phyloP scores from a whole-genome alignment of 176 grass and related monocot species.

The Rhynchospora pubera region DNA sequence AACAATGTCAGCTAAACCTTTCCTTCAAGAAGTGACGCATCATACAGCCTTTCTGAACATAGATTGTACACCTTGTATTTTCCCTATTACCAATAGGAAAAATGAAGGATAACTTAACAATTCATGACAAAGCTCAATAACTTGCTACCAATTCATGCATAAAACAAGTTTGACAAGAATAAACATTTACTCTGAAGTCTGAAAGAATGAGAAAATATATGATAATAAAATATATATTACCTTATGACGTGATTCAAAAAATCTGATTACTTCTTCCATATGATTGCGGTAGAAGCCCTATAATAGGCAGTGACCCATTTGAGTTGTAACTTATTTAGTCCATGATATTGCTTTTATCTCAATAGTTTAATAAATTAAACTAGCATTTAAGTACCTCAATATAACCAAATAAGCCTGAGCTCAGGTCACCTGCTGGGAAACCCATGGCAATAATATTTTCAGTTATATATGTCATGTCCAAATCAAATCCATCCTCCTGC shows the following conservation, averaged over 20 bases:
- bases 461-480: slow-evolving; percentile 99
- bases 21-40: slow-evolving; percentile 95
- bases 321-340: slow-evolving; percentile 8
- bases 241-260: slow-evolving; percentile 98
- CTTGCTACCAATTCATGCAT: not conserved
- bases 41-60: slow-evolving; percentile 95
- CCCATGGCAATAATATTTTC: slow-evolving; percentile 99
- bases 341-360: not conserved
- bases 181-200: not conserved
- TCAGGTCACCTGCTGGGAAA: slow-evolving; percentile 94
- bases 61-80: slow-evolving; percentile 99
- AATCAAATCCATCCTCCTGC: slow-evolving; percentile 99
- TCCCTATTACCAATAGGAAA: slow-evolving; percentile 43
- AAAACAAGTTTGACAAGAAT: not conserved
- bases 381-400: slow-evolving; percentile 58
- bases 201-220: not conserved
- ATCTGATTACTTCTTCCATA: slow-evolving; percentile 99
- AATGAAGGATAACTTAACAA: not conserved
- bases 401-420: slow-evolving; percentile 98
- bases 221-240: slow-evolving; percentile 32
- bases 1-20: slow-evolving; percentile 42
- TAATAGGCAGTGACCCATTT: slow-evolving; percentile 18
- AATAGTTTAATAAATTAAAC: slow-evolving; percentile 3
- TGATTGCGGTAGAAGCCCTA: slow-evolving; percentile 98
- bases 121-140: not conserved